Base-by-base conservation (phyloP, 441 rosid genomes). In the Jatropha podagrica region DNA sequence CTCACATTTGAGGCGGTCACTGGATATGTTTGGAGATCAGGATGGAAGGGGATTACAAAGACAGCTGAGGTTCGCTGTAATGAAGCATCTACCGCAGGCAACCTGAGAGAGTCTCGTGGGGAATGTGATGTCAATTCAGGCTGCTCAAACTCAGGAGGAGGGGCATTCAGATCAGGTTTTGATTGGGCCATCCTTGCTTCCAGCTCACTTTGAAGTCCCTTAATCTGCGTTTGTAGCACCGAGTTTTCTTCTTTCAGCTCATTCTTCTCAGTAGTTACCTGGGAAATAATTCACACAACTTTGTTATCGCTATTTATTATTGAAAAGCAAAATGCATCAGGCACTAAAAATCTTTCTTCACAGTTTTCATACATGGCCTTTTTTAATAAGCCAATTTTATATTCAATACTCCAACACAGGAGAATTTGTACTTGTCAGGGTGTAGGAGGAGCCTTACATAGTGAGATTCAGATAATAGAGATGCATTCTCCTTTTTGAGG, bases 231-330 rank as follows among this genome's bases (percentile, higher is more conserved):
- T 87, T 85, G 89, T 7, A 95, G 83, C 41, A 79, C 86, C 61
- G 86, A 85, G 69, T 85, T 95, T 81, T 95, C 99, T 79, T 92
- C 99, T 81, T 76, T 81, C 56, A 95, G 86, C 77, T 95, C 99
- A 63, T 88, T 88, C 79, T 84, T 95, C 89, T 95, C 99, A 4
- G 81, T 49, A 4, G 84, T 84, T 72, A 93, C 92, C 99, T 95
- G 86, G 38, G 26, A 59, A 68, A 77, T 23, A 38, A 65, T 76
- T 68, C 68, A 37, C 46, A 68, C 77, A 76, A 58, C 37, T 67
- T 23, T 18, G 7, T 23, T 23, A 60, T 27, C 26, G 54, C 12
- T 49, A 18, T 7, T 23, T 14, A 54, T 26, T 54, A 64, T 17
- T 49, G 38, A 58, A 13, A 67, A 59, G 42, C 65, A 49, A 20